Base-by-base conservation (phyloP, 805 yeast species). In the Myxozyma vanderwaltii region DNA sequence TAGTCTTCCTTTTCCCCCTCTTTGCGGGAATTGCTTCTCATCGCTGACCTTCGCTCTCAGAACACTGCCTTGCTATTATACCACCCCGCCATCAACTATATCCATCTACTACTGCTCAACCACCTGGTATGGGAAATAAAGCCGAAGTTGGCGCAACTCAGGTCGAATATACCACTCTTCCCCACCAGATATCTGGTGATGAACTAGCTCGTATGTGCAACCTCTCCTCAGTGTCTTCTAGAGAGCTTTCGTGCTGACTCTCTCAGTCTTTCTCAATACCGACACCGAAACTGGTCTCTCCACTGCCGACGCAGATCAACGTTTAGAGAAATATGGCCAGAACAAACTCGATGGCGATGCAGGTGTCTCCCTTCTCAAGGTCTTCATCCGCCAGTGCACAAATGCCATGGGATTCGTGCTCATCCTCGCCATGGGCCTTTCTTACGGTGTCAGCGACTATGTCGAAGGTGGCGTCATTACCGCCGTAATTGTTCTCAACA, bases 381-480 rank as follows among this genome's bases (percentile, higher is more conserved):
- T 88, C 56, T 62, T 87, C 27, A 74, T 86, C 41, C 86, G 85
- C 63, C 94, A 87, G 67, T 76, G 84, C 1, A 84, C 84, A 71
- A 87, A 87, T 69, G 92, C 94, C 49, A 87, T 87, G 94, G 84
- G 86, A 51, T 72, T 87, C 64, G 92, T 87, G 7, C 57, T 63
- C 8, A 58, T 63, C 6, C 55, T 61, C 6, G 67, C 67, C 12
- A 61, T 61, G 60, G 65, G 83, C 21, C 85, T 87, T 52, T 85
- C 91, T 3, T 78, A 86, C 49, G 91, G 86, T 21, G 85, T 88
- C 64, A 77, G 78, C 58, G 92, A 88, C 71, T 87, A 89, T 86
- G 88, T 87, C 64, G 84, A 89, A 8, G 94, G 91, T 49, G 94
- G 92, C 54, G 92, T 88, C 36, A 85, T 87, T 69, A 84, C 82